Evolutionary conservation across 139 green algal genomes (phyloP).

Genomic region (Microglena sp.): DNA sequence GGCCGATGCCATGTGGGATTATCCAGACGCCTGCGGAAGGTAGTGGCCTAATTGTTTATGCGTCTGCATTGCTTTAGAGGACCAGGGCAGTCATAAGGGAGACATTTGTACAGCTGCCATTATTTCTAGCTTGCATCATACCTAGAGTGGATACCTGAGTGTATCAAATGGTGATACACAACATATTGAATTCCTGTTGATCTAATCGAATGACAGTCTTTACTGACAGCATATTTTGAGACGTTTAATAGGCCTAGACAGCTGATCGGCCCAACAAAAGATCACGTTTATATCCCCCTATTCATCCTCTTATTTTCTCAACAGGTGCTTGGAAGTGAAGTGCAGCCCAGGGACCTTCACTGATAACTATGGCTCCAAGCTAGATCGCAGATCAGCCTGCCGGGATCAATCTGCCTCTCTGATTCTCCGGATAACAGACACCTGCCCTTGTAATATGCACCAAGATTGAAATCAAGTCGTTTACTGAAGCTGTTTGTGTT

Average conservation of each 20-base stretch:
- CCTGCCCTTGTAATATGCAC: conserved; percentile 2
- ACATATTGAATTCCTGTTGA: neutral
- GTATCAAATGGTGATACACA: neutral
- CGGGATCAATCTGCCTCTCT: neutral
- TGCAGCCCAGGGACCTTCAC: neutral
- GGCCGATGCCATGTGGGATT: neutral
- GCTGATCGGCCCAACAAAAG: too few relatives aligned
- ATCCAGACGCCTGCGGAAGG: conserved; percentile 2
- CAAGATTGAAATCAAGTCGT: too few relatives aligned
- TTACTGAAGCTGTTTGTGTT: too few relatives aligned
- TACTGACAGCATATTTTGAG: too few relatives aligned
- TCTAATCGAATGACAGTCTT: neutral
- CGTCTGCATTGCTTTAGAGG: too few relatives aligned
- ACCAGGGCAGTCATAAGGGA: too few relatives aligned
- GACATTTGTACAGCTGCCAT: too few relatives aligned
- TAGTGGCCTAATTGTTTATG: too few relatives aligned
- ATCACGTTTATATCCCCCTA: too few relatives aligned
- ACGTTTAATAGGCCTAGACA: too few relatives aligned
- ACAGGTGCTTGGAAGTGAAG: neutral
- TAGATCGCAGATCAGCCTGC: neutral
- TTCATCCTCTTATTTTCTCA: neutral
- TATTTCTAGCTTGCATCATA: too few relatives aligned
- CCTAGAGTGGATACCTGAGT: too few relatives aligned
- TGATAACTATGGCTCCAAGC: neutral
- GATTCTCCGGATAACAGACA: conserved; percentile 5